Percentiles rank a stretch among this genome's conserved stretches.
These are phyloP conservation scores for Calonectria honghensis DNA, from an alignment of 2,329 filamentous ascomycete genomes.

Conservation along the genomic window DNA sequence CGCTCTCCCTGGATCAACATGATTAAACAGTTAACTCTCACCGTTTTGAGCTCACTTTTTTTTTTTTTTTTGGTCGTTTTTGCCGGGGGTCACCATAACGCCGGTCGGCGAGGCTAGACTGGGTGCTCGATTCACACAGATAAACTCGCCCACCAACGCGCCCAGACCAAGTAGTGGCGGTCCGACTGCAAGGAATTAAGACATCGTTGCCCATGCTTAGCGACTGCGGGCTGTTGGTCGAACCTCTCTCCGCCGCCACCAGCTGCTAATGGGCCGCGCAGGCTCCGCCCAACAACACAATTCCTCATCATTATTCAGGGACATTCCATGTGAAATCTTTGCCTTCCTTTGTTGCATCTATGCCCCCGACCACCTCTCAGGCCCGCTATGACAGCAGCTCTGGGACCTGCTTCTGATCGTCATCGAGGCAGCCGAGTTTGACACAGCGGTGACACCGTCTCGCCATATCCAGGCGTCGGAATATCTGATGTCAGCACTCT, in stretches of 20 bases:
- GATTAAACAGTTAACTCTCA: background rate
- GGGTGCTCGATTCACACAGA: constrained; percentile 2
- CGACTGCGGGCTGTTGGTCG: constrained; percentile 4
- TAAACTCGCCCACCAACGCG: background rate
- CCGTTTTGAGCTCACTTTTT: constrained; percentile 3
- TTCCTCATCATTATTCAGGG: constrained; percentile 7
- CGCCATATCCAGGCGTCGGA: constrained; percentile 19
- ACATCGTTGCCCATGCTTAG: background rate
- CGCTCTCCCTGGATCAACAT: background rate
- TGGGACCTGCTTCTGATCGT: constrained; percentile 30
- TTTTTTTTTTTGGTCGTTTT: background rate
- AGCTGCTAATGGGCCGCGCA: constrained; percentile 23
- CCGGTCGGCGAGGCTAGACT: background rate
- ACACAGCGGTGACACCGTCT: constrained; percentile 35
- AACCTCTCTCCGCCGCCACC: constrained; percentile 21
- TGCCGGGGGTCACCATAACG: background rate
- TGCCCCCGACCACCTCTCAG: background rate
- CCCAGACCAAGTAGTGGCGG: constrained; percentile 23
- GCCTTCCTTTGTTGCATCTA: constrained; percentile 12
- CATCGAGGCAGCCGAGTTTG: constrained; percentile 39
- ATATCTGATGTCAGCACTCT: constrained; percentile 47
- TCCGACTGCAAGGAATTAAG: constrained; percentile 27
- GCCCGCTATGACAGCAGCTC: constrained; percentile 17
- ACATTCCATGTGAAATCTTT: constrained; percentile 19
- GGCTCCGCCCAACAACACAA: constrained; percentile 14